Base-by-base conservation (phyloP, 306 rosid genomes). In the Trifolium subterraneum region DNA sequence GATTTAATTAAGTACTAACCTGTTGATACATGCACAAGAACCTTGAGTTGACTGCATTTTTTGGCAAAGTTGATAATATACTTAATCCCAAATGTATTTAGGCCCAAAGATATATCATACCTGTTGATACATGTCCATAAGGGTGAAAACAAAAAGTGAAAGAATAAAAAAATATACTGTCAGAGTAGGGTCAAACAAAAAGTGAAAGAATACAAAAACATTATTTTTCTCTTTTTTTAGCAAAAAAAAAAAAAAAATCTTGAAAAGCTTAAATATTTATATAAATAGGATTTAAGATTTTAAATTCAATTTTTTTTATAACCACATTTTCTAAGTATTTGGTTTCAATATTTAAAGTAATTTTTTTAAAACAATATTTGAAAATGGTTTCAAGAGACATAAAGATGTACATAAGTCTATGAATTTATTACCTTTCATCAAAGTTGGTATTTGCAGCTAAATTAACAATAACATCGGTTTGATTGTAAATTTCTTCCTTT, bases 381-480 rank as follows among this genome's bases (percentile, higher is more conserved):
- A 29, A 29, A 29, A 29, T 29, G 6, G 33, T 3, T 29, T 29
- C 33, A 29, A 29, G 5, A 29, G 33, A 29, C 33, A 29, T 29
- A 29, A 29, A 29, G 33, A 29, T 3, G 6, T 29, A n/a, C n/a
- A n/a, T n/a, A n/a, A n/a, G n/a, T n/a, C n/a, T 41, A 59, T 35
- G 14, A 58, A 58, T 18, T 0, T 48, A 10, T 14, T 19, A 92
- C 98, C 98, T 94, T 74, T 91, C 96, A 78, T 94, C 91, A 56
- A 94, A 91, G 18, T 88, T 90, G 8, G 97, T 92, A 1, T 89
- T 92, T 27, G 97, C 97, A 62, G 97, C 98, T 33, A 94, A 73
- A 69, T 94, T 90, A 33, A 92, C 54, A 41, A 94, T 86, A 52
- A 82, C 85, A 77, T 92, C 90, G 1, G 91, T 69, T 64, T 87